These are phyloP conservation scores for Aquanectria penicillioides DNA, from an alignment of 2,329 filamentous ascomycete species.

Conservation along the genomic window DNA sequence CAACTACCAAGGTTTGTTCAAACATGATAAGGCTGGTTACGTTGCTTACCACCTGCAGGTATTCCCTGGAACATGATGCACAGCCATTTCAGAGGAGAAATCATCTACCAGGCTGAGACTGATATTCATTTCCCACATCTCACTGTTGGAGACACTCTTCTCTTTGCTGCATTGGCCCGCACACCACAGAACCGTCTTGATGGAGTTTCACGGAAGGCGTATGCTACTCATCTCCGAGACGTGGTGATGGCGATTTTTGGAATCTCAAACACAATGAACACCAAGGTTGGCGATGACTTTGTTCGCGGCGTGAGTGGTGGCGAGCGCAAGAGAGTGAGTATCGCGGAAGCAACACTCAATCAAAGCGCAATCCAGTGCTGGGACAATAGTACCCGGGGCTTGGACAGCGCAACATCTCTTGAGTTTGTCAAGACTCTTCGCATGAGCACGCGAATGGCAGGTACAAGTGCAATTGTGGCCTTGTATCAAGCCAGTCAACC, in stretches of 20 bases:
- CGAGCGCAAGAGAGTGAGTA: slow-evolving; percentile 79
- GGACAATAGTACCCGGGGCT: slow-evolving; percentile 42
- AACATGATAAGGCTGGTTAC: background rate
- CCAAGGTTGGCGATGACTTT: slow-evolving; percentile 74
- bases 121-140: slow-evolving; percentile 29
- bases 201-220: slow-evolving; percentile 12
- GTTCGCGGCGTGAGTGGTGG: slow-evolving; percentile 79
- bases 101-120: slow-evolving; percentile 28
- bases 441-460: slow-evolving; percentile 22
- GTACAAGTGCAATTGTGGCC: slow-evolving; percentile 28
- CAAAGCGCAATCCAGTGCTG: slow-evolving; percentile 52
- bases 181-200: slow-evolving; percentile 22
- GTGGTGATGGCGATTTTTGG: slow-evolving; percentile 74
- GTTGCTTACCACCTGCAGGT: background rate
- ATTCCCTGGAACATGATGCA: slow-evolving; percentile 28
- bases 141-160: slow-evolving; percentile 27
- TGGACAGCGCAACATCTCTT: slow-evolving; percentile 38
- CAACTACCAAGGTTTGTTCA: slow-evolving; percentile 24
- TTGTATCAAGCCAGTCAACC: slow-evolving; percentile 70
- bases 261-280: slow-evolving; percentile 77
- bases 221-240: slow-evolving; percentile 62
- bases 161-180: slow-evolving; percentile 25
- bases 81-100: slow-evolving; percentile 23
- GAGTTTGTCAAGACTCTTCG: slow-evolving; percentile 34
- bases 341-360: slow-evolving; percentile 73